phyloP scores from a whole-genome alignment of 1,284 basidiomycete genomes.

The Melampsora americana region DNA sequence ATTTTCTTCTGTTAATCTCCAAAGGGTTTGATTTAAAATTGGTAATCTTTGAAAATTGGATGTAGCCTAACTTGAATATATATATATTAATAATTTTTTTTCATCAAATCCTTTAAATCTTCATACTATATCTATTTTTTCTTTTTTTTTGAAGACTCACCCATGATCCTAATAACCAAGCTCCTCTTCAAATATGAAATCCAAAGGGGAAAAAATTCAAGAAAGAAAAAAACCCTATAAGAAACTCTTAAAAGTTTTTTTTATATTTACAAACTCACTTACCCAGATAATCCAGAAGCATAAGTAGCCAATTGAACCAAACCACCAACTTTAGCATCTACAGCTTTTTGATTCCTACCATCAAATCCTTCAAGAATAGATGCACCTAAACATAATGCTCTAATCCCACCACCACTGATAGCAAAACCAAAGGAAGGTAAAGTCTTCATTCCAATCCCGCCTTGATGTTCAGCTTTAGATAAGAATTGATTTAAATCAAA shows the following conservation, averaged over 20 bases:
- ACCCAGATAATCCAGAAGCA: constrained; percentile 42
- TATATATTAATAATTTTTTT: neutral
- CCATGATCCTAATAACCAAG: constrained; percentile 39
- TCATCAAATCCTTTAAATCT: neutral
- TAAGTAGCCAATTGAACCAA: constrained; percentile 37
- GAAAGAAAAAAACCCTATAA: no score
- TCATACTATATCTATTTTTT: no score
- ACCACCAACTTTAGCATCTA: constrained; percentile 25
- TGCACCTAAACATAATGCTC: constrained; percentile 28
- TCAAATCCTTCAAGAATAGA: constrained; percentile 40
- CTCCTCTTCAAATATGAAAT: neutral
- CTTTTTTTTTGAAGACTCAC: neutral
- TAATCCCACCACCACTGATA: constrained; percentile 21
- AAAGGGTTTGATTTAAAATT: constrained; percentile 14
- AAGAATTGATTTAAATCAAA: constrained; percentile 31
- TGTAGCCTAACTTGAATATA: constrained; percentile 12
- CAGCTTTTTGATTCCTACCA: constrained; percentile 24
- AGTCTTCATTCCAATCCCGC: constrained; percentile 4
- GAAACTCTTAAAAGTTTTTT: no score
- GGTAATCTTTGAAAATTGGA: constrained; percentile 32
- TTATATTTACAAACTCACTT: neutral
- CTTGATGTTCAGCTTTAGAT: constrained; percentile 6
- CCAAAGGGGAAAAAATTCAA: neutral
- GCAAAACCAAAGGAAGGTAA: constrained; percentile 28
- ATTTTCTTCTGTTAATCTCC: constrained; percentile 29